Base-by-base conservation (phyloP, 2,329 filamentous ascomycete species). In the Fusarium robinianum region DNA sequence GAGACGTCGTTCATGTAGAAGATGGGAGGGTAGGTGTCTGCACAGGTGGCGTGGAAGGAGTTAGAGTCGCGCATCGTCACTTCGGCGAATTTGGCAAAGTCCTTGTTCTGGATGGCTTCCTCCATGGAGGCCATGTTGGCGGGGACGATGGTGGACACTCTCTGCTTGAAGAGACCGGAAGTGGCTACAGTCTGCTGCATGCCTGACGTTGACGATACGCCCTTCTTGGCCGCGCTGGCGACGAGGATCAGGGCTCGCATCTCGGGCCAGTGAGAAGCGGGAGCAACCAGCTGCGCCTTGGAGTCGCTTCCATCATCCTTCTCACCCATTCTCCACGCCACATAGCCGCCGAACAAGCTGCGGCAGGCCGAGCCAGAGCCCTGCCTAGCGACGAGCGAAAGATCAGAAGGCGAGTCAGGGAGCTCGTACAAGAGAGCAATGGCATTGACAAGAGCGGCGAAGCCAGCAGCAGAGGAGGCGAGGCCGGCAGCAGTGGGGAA, bases 1-100 rank as follows among this genome's bases (percentile, higher is more conserved):
- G 87, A 92, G 11, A 92, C 85, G 66, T 99, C 94, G 72, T 96
- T 99, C 78, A 99, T 85, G 77, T 99, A 99, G 72, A 96, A 96
- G 66, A 99, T 99, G 12, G 95, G 94, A 30, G 95, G 94, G 72
- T 90, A 90, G 2, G 94, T 97, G 67, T 99, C 94, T 60, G 95
- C 76, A 68, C 94, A 97, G 44, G 86, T 90, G 24, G 94, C 89
- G 70, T 99, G 94, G 83, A 99, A 99, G 47, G 84, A 89, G 74
- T 99, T 99, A 65, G 88, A 95, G 67, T 99, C 94, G 68, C 85
- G 86, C 91, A 96, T 99, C 11, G 94, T 96, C 51, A 96, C 80
- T 66, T 88, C 84, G 16, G 87, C 94, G 64, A 99, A 99, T 14
- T 79, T 75, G 60, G 84, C 81, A 72, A 99, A 99, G 72, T 99